phyloP scores from a whole-genome alignment of 257 asterid genomes.

The Rehmannia glutinosa region DNA sequence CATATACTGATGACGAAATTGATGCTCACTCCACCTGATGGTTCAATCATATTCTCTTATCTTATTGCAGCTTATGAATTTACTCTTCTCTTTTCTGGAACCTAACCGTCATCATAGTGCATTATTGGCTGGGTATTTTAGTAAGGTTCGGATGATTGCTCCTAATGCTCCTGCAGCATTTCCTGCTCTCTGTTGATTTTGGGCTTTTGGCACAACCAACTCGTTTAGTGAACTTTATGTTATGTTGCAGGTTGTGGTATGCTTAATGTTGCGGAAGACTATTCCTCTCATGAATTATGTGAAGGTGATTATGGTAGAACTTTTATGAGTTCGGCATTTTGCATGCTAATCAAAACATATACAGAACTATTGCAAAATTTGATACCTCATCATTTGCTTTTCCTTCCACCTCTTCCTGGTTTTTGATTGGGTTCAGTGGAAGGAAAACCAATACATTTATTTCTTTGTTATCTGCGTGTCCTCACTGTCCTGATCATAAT shows the following conservation, averaged over 20 bases:
- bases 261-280: conserved; percentile 91
- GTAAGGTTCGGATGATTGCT: conserved; percentile 58
- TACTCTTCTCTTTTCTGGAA: conserved; percentile 93
- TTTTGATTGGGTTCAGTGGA: conserved; percentile 1
- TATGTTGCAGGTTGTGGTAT: conserved; percentile 75
- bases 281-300: conserved; percentile 83
- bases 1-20: conserved; percentile 7
- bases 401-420: background rate
- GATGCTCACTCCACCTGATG: conserved; percentile 12
- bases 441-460: background rate
- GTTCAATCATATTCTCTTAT: conserved; percentile 14
- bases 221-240: conserved; percentile 24
- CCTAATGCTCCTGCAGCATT: conserved; percentile 12
- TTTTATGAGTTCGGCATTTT: background rate
- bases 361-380: background rate
- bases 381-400: background rate
- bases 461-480: background rate
- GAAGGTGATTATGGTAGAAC: conserved; percentile 48
- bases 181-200: conserved; percentile 10
- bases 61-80: conserved; percentile 79
- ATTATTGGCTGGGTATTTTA: conserved; percentile 89
- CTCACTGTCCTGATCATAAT: background rate
- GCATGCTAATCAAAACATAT: background rate
- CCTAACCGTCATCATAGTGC: conserved; percentile 87
- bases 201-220: conserved; percentile 13